Evolutionary conservation across 169 alveolate genomes (phyloP), one percentile per base, ranked within the genome.

Genomic region (Cryptosporidium andersoni): DNA sequence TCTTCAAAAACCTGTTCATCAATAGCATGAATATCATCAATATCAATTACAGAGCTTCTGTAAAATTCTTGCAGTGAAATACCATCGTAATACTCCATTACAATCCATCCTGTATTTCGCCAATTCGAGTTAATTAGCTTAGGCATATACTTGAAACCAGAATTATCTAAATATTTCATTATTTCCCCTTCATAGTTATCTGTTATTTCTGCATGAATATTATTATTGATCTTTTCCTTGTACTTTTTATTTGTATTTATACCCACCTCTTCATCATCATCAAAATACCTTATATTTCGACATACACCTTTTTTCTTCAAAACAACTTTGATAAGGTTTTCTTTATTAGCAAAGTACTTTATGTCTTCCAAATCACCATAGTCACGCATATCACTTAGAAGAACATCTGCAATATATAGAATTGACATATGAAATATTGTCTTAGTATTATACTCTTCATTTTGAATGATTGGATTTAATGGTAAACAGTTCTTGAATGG

Each of bases 81-180:
- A 34, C 85, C 85, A 14, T 74, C 85, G 39, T 9, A 74, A 58
- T 74, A 58, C 12, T 51, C 63, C 68, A 74, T 74, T 9, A 74
- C 85, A 45, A 74, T 56, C 85, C 85, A 74, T 4, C 85, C 85
- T 5, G 68, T 74, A 74, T 74, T 74, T 14, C 60, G 43, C 74
- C 85, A 74, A 74, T 74, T 74, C 9, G 55, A 11, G 34, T 42
- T 43, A n/a, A 74, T 74, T n/a, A 74, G 47, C 16, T 43, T 53
- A n/a, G 85, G 85, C 85, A 74, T 74, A 62, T 16, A 14, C 16
- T 52, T 47, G 34, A 48, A 74, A n/a, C 60, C 60, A 9, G 43
- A 42, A 16, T 74, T 48, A 8, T 43, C 40, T 39, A 74, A 48
- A 58, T 74, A 74, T 63, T 45, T 42, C 85, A 74, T 74, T 36